Base-by-base conservation (phyloP, 352 stramenopile species). In the Phytophthora ohioensis region DNA sequence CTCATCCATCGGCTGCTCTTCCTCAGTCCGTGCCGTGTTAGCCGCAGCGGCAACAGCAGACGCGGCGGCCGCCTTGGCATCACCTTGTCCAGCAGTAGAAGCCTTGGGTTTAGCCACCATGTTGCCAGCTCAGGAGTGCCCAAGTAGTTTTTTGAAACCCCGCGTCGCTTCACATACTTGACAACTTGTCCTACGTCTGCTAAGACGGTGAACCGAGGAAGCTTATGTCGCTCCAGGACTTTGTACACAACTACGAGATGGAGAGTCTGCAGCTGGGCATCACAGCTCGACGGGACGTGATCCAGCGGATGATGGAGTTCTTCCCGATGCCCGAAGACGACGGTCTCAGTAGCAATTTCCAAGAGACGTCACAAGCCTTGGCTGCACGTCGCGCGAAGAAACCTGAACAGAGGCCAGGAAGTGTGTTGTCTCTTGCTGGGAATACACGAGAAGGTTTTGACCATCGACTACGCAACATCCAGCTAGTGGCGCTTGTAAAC, bases 161-260 rank as follows among this genome's bases (percentile, higher is more conserved):
- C 69, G 57, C 69, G 69, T 70, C 64, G 39, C 27, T 76, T 76
- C 69, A 61, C 17, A 34, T 45, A 17, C 31, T 41, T 8, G n/a
- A 35, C 17, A 8, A 41, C 41, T 41, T 45, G 13, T 30, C 42
- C 30, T 27, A 3, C 11, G 5, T 39, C 30, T 3, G 30, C 15
- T 54, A 35, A 49, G 30, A 42, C 47, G 42, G 45, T 42, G n/a
- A 39, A 5, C 7, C 0, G 10, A 47, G 34, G 32, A 42, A 49
- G 30, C 12, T 8, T 10, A 91, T 92, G 80, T 65, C 57, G 35
- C 85, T 92, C 69, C 79, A 88, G 57, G 84, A 91, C 68, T 92
- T 92, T 57, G 41, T 87, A 46, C 84, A 92, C 66, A 63, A 73
- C 56, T 92, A 92, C 63, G 84, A 92, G 78, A 92, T 92, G 84